A percentile compares a stretch with the other conserved stretches of the same genome.
phyloP scores from a whole-genome alignment of 192 early-diverging fungal species.

The Oehlia diaphana region DNA sequence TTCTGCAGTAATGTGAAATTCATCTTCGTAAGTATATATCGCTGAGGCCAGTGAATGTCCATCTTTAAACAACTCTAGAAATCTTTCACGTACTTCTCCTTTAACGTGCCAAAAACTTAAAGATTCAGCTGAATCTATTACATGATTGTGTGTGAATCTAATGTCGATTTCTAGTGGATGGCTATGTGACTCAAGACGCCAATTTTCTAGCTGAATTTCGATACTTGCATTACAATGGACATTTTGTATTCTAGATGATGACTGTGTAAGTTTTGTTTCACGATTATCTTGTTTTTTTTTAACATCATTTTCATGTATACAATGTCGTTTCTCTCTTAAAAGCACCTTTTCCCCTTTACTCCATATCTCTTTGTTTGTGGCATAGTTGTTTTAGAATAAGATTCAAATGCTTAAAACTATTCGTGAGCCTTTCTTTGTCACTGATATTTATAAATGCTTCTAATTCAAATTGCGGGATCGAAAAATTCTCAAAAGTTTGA shows the following conservation, averaged over 20 bases:
- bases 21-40: too few relatives aligned
- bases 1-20: too few relatives aligned
- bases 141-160: background rate
- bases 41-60: background rate
- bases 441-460: too few relatives aligned
- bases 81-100: background rate
- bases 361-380: background rate
- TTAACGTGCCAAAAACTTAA: background rate
- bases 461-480: too few relatives aligned
- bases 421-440: background rate
- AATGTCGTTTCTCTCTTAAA: background rate
- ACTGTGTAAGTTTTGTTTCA: background rate
- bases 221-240: background rate
- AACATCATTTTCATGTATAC: background rate
- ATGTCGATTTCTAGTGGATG: background rate
- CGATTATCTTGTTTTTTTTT: background rate
- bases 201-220: too few relatives aligned
- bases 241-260: background rate
- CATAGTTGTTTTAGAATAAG: conserved; percentile 2
- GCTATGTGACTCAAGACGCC: too few relatives aligned
- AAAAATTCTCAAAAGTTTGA: too few relatives aligned
- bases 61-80: background rate
- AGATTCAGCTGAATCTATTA: background rate
- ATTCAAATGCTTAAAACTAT: background rate
- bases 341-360: background rate